phyloP scores from a whole-genome alignment of 768 basidiomycete species.

The Boletus subparvulus region DNA sequence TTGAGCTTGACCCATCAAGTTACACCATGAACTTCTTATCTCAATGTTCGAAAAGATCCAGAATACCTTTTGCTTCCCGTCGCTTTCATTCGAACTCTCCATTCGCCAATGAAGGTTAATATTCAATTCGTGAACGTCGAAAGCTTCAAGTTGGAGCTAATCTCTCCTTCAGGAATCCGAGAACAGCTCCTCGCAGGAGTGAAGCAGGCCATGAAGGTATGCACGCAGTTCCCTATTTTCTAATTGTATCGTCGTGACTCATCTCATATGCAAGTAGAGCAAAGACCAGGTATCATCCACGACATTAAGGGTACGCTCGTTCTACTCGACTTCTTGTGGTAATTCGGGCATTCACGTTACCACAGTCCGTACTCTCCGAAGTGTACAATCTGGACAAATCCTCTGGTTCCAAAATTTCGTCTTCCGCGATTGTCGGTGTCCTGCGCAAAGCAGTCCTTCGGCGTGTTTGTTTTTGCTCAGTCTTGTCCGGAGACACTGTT shows the following conservation, averaged over 20 bases:
- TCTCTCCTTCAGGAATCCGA: slow-evolving; percentile 46
- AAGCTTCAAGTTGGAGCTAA: neutral
- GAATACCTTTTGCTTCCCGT: neutral
- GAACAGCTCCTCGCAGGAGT: slow-evolving; percentile 50
- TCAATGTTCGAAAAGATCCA: slow-evolving; percentile 12
- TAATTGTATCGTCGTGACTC: neutral
- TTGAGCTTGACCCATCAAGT: too few relatives aligned
- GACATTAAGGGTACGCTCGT: slow-evolving; percentile 50
- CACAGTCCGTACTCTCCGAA: slow-evolving; percentile 66
- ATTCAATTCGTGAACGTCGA: neutral
- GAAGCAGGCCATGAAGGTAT: slow-evolving; percentile 70
- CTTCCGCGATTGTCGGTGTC: slow-evolving; percentile 50
- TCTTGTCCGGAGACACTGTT: slow-evolving; percentile 3
- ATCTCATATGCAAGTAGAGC: slow-evolving; percentile 38
- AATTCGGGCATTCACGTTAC: neutral
- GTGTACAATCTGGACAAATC: slow-evolving; percentile 67
- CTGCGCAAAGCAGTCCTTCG: slow-evolving; percentile 57
- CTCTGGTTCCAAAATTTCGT: slow-evolving; percentile 41
- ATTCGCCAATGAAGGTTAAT: slow-evolving; percentile 22
- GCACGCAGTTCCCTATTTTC: slow-evolving; percentile 1
- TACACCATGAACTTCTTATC: slow-evolving; percentile 14
- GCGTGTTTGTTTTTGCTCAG: slow-evolving; percentile 46
- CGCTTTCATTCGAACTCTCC: slow-evolving; percentile 15
- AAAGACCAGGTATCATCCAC: slow-evolving; percentile 58
- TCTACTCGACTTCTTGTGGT: neutral